Base-by-base conservation (phyloP, 768 basidiomycete species). In the Mycena latifolia region DNA sequence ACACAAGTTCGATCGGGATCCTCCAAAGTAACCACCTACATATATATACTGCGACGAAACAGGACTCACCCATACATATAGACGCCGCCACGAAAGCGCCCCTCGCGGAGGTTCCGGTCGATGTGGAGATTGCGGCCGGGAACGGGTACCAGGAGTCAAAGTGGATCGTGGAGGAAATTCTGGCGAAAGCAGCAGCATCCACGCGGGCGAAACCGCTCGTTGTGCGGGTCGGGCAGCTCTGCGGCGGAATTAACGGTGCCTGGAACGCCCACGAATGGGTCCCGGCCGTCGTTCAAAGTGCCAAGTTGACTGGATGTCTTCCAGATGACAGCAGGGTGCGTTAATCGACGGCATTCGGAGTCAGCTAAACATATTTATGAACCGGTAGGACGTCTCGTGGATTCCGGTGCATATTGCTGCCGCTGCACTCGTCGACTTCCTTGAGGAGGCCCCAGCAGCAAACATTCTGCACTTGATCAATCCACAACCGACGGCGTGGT, bases 231-330 rank as follows among this genome's bases (percentile, higher is more conserved):
- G 80, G 80, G 2, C 81, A 81, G 68, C 63, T 82, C 0, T 60
- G 69, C 35, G 81, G 80, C n/a, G 75, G 70, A 22, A 43, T 45
- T 0, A 73, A 73, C 31, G 81, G 81, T 1, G 61, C 65, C 5
- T 82, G 81, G 81, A 78, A 75, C 60, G 31, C 62, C 24, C 58
- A 55, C 11, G 81, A 82, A 48, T 82, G 82, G 79, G 52, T 82
- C 41, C 80, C 81, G 24, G 65, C 71, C 39, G 45, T 82, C 8
- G 71, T 80, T 41, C 71, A 74, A 45, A 72, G 73, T 8, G 61
- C 68, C 2, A 33, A 51, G 3, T 9, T 48, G 8, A 8, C 71
- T n/a, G 61, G 63, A 29, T 68, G 67, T 50, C 39, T 76, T n/a
- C 75, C 73, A 20, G 61, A 58, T 29, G 65, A 65, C 51, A 28